Evolutionary conservation across 2,329 filamentous ascomycete species (phyloP).

Genomic region (Thelonectria blattea): DNA sequence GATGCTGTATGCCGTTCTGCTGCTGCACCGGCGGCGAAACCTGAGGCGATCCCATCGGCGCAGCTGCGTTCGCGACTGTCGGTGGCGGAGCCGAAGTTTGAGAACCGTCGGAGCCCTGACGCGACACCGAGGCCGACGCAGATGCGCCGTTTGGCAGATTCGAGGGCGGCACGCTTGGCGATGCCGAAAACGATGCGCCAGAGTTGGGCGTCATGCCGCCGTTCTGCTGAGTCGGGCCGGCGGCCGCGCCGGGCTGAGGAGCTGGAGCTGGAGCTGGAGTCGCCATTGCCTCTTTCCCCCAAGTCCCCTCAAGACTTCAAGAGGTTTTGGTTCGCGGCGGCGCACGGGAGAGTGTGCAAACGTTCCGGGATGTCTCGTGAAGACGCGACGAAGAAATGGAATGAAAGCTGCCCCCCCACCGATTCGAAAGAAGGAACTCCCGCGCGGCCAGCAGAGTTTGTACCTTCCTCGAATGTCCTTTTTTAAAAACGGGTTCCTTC

Average conservation of each 20-base stretch:
- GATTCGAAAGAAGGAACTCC: too few relatives aligned
- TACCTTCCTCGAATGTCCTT: too few relatives aligned
- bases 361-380: not conserved
- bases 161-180: constrained; percentile 17
- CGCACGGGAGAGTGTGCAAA: not conserved
- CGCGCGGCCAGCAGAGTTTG: too few relatives aligned
- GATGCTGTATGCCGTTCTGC: constrained; percentile 1
- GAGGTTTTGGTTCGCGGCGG: constrained; percentile 6
- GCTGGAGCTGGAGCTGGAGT: constrained; percentile 3
- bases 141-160: constrained; percentile 16
- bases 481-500: too few relatives aligned
- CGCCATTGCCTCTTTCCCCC: constrained; percentile 13
- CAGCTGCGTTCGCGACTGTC: not conserved
- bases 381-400: constrained; percentile 11
- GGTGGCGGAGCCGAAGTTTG: constrained; percentile 3
- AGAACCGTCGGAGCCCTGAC: constrained; percentile 20
- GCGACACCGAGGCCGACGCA: constrained; percentile 13
- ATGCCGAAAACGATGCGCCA: constrained; percentile 1
- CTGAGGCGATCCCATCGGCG: constrained; percentile 10
- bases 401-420: too few relatives aligned
- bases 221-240: constrained; percentile 9
- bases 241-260: not conserved
- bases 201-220: constrained; percentile 12
- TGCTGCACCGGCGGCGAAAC: constrained; percentile 11
- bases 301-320: not conserved